Conservation (phyloP, 1,139 yeast species). For the Saccharomyces pastorianus region DNA sequence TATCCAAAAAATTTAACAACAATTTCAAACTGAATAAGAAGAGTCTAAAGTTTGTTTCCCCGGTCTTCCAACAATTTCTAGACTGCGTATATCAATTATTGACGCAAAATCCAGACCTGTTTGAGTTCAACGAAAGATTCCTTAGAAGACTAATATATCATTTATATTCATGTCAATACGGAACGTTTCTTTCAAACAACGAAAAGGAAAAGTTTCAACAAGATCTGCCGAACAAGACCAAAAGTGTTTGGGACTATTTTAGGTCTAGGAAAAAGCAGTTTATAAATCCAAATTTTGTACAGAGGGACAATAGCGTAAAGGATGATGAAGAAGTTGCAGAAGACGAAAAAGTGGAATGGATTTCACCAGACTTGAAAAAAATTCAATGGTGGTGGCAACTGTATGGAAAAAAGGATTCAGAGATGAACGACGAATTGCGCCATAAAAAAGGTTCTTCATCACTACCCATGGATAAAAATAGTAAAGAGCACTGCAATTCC, state of each 20-base stretch:
- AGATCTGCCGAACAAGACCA: slow-evolving; percentile 42
- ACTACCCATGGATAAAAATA: background rate
- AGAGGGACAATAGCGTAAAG: background rate
- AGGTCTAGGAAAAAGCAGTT: slow-evolving; percentile 66
- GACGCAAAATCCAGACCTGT: slow-evolving; percentile 59
- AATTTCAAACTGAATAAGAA: slow-evolving; percentile 20
- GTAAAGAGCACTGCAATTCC: background rate
- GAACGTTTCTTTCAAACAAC: slow-evolving; percentile 71
- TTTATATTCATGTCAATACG: slow-evolving; percentile 88
- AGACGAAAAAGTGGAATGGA: slow-evolving; percentile 40
- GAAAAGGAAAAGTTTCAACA: slow-evolving; percentile 52
- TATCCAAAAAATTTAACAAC: background rate
- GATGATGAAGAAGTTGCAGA: slow-evolving; percentile 7
- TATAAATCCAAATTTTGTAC: slow-evolving; percentile 41
- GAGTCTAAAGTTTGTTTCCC: slow-evolving; percentile 57
- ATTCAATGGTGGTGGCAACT: slow-evolving; percentile 85
- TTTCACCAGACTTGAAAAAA: slow-evolving; percentile 59
- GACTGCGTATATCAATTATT: slow-evolving; percentile 80
- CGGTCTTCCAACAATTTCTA: slow-evolving; percentile 86
- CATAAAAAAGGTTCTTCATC: background rate
- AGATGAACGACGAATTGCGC: slow-evolving; percentile 48
- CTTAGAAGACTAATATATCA: slow-evolving; percentile 78
- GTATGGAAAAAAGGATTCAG: slow-evolving; percentile 70
- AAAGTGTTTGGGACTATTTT: slow-evolving; percentile 93
- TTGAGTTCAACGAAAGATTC: slow-evolving; percentile 86